phyloP scores from a whole-genome alignment of 177 flowering plant species.

The Vitis hybrid region DNA sequence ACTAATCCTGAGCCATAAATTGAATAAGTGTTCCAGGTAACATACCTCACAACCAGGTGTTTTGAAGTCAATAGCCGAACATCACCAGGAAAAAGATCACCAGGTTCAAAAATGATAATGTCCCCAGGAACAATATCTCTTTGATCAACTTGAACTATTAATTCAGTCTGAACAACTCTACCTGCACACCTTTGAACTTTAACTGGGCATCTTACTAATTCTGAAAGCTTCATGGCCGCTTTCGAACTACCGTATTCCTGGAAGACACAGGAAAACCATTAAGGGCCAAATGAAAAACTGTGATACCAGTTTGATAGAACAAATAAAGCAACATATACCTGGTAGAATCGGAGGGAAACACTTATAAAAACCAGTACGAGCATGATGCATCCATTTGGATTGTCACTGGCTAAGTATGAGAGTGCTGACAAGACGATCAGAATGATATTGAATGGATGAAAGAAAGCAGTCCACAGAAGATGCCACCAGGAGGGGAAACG shows the following conservation, averaged over 20 bases:
- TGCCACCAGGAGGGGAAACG: conserved; percentile 77
- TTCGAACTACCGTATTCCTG: conserved; percentile 76
- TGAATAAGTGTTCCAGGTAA: conserved; percentile 1
- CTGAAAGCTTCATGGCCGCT: conserved; percentile 75
- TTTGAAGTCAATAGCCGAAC: conserved; percentile 65
- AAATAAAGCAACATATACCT: conserved; percentile 37
- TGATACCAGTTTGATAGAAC: background rate
- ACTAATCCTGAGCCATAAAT: conserved; percentile 2
- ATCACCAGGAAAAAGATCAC: conserved; percentile 85
- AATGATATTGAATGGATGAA: conserved; percentile 80
- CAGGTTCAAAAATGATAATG: conserved; percentile 64
- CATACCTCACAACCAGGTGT: conserved; percentile 73
- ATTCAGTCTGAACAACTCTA: conserved; percentile 67
- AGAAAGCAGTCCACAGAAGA: conserved; percentile 70
- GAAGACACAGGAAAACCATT: conserved; percentile 2
- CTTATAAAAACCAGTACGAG: conserved; percentile 61
- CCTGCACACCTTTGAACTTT: conserved; percentile 90
- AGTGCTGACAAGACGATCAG: conserved; percentile 57
- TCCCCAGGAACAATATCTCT: conserved; percentile 80
- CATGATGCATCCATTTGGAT: conserved; percentile 69
- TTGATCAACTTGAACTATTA: conserved; percentile 76
- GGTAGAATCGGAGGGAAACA: conserved; percentile 68
- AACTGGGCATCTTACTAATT: conserved; percentile 60
- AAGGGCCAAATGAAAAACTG: background rate
- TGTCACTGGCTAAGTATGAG: conserved; percentile 54